phyloP scores from a whole-genome alignment of 2,329 filamentous ascomycete genomes.

The Cladosporium halotolerans region DNA sequence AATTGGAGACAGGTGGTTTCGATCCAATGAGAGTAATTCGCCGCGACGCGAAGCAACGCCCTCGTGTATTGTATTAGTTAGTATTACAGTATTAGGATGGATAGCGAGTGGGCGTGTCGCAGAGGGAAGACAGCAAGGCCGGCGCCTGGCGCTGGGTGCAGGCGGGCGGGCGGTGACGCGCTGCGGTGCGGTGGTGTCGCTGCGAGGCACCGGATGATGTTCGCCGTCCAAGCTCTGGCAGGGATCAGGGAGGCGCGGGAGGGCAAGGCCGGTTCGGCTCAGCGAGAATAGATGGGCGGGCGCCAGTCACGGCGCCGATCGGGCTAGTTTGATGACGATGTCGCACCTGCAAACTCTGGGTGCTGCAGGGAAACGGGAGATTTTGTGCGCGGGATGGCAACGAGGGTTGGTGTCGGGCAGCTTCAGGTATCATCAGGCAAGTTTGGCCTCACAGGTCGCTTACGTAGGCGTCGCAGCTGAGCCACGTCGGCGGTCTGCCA shows the following conservation, averaged over 20 bases:
- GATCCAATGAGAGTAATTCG: too few relatives aligned
- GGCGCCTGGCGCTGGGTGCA: neutral
- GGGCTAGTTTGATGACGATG: neutral
- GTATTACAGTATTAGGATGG: slow-evolving; percentile 2
- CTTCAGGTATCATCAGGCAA: too few relatives aligned
- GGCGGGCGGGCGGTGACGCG: neutral
- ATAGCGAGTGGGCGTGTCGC: neutral
- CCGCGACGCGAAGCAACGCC: too few relatives aligned
- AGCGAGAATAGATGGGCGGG: neutral
- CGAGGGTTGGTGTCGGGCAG: too few relatives aligned
- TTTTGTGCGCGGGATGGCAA: too few relatives aligned
- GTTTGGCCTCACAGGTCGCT: too few relatives aligned
- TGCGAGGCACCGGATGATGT: neutral
- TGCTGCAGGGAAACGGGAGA: too few relatives aligned
- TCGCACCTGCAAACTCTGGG: too few relatives aligned
- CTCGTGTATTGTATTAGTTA: neutral
- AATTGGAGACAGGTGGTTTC: neutral
- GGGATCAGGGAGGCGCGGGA: neutral
- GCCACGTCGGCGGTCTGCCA: too few relatives aligned
- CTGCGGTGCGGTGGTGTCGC: neutral
- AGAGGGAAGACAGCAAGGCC: neutral
- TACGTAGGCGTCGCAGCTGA: too few relatives aligned
- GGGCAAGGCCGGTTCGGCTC: neutral
- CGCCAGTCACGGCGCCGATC: neutral
- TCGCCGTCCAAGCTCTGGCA: neutral